These are phyloP conservation scores for Hericium coralloides DNA, from an alignment of 768 basidiomycete genomes.

Conservation along the genomic window DNA sequence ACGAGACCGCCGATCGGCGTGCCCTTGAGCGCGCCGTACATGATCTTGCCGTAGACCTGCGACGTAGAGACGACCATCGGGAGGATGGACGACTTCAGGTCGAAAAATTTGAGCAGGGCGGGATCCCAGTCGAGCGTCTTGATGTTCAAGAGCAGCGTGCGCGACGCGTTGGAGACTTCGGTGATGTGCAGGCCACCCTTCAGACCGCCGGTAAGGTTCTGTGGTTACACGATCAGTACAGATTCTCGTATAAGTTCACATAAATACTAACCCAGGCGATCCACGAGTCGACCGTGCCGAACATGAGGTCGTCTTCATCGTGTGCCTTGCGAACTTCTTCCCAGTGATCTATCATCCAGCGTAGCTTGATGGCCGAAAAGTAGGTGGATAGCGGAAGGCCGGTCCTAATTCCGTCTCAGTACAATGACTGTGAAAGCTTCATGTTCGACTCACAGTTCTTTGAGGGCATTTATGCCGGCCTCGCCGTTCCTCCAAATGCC, in stretches of 20 bases:
- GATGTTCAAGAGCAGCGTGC: conserved; percentile 87
- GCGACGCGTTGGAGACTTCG: conserved; percentile 94
- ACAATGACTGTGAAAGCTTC: background rate
- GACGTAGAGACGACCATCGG: conserved; percentile 87
- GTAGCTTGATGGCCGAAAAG: conserved; percentile 93
- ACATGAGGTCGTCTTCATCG: conserved; percentile 69
- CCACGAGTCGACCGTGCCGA: conserved; percentile 98
- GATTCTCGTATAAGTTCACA: background rate
- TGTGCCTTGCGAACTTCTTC: conserved; percentile 70
- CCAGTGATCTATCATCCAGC: conserved; percentile 93
- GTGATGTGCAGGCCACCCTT: conserved; percentile 68
- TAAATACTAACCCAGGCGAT: conserved; percentile 59
- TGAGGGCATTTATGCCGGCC: conserved; percentile 56
- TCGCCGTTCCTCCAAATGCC: conserved; percentile 64
- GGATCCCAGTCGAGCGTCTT: conserved; percentile 77
- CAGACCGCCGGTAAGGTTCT: conserved; percentile 82
- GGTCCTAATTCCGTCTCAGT: conserved; percentile 42
- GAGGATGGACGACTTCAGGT: conserved; percentile 64
- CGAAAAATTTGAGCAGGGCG: conserved; percentile 81
- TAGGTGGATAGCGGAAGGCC: conserved; percentile 95
- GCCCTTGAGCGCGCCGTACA: conserved; percentile 56
- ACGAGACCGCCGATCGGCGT: conserved; percentile 87
- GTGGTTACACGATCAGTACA: conserved; percentile 3
- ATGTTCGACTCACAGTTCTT: conserved; percentile 45
- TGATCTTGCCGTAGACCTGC: conserved; percentile 81